Base-by-base conservation (phyloP, 257 asterid species). In the Sherardia arvensis region DNA sequence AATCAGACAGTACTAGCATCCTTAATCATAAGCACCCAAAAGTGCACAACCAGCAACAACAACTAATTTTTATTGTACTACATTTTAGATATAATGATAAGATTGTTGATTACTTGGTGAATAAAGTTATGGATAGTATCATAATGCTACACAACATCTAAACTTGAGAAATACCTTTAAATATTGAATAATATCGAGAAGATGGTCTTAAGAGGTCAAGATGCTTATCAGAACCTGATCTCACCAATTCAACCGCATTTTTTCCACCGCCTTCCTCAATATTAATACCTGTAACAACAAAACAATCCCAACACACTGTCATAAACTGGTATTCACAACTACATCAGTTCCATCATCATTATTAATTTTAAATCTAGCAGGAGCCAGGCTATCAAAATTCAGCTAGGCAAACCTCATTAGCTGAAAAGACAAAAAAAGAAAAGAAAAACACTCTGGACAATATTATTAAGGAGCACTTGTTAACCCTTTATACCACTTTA, bases 201-300 rank as follows among this genome's bases (percentile, higher is more conserved):
- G 98, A 83, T 32, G 96, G 94, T 78, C 98, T 91, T 86, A 91
- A 85, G 78, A 91, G 95, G 80, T 91, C 93, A 75, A 85, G 87
- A 80, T 88, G 95, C 84, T 88, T 88, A 72, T 86, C 96, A 38
- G 96, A 86, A 77, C 80, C 85, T 70, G 94, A 81, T 77, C 77
- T 85, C 77, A 80, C 93, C 82, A 88, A 66, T 69, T 92, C 97
- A 77, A 88, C 81, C 57, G 76, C 85, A 78, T 76, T 85, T 78
- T 77, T 82, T 70, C 80, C 63, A 71, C 79, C 84, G 75, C 96
- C 95, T 75, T 85, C 96, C 70, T 85, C 86, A 68, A 85, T 69
- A 55, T 77, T 79, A 72, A 83, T 80, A 79, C 81, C 98, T 88
- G 95, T 66, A 76, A 83, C 71, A 83, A 80, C 84, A 85, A 36